These are phyloP conservation scores for Mesotaenium endlicherianum DNA, from an alignment of 139 green algal genomes.

Conservation along the genomic window DNA sequence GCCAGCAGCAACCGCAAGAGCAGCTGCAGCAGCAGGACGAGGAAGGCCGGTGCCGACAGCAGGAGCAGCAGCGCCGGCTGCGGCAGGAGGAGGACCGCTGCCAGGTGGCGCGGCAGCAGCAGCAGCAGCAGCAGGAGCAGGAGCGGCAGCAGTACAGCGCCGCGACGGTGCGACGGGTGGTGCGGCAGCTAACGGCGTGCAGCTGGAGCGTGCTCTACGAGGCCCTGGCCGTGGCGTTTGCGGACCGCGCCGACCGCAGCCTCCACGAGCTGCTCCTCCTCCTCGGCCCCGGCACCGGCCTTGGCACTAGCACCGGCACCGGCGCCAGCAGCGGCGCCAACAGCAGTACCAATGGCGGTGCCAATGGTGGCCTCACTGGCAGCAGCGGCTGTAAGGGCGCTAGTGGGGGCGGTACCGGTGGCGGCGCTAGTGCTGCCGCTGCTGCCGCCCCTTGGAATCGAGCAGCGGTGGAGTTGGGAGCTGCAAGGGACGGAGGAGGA, in stretches of 20 bases:
- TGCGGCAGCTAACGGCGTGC: not conserved
- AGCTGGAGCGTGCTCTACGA: constrained; percentile 23
- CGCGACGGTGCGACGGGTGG: not conserved
- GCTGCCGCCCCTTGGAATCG: too few species aligned
- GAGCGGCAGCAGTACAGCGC: not conserved
- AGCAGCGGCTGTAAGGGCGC: too few species aligned
- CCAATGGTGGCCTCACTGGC: too few species aligned
- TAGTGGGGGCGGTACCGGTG: too few species aligned
- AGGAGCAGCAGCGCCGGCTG: not conserved
- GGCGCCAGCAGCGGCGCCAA: too few species aligned
- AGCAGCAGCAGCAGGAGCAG: not conserved
- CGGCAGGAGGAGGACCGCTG: not conserved
- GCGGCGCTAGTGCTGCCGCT: too few species aligned
- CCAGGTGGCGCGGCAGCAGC: not conserved
- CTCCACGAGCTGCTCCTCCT: not conserved
- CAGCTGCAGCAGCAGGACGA: not conserved
- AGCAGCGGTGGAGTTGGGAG: too few species aligned
- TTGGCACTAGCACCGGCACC: too few species aligned
- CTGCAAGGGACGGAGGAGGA: too few species aligned
- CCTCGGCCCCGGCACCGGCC: too few species aligned
- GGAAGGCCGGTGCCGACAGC: not conserved
- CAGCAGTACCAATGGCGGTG: too few species aligned
- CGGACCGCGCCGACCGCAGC: constrained; percentile 2
- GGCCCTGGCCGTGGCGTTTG: not conserved
- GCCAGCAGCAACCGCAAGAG: not conserved